Evolutionary conservation across 805 yeast species (phyloP).

Genomic region (Kluyveromyces dobzhanskii): DNA sequence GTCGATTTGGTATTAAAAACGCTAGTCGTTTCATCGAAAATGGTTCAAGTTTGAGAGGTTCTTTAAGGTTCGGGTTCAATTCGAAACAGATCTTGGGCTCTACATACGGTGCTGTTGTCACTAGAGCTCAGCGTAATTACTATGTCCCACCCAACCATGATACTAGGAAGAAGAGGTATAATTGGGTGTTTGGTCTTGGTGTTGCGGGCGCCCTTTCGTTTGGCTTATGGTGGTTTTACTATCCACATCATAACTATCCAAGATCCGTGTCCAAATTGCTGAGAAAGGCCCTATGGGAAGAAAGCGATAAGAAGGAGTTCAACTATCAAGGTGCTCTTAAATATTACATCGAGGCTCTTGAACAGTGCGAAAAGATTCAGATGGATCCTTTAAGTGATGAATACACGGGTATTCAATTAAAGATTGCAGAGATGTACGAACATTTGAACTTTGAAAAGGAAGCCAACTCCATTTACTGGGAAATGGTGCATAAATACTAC

Average conservation of each 20-base stretch:
- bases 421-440: slow-evolving; percentile 82
- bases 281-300: slow-evolving; percentile 77
- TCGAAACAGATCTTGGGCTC: too few species aligned
- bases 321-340: slow-evolving; percentile 56
- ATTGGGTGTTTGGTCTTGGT: slow-evolving; percentile 6
- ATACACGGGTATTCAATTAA: slow-evolving; percentile 84
- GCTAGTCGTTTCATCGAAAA: too few species aligned
- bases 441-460: slow-evolving; percentile 50
- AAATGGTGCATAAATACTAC: slow-evolving; percentile 51
- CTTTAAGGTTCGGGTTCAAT: too few species aligned
- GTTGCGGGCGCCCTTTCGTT: slow-evolving; percentile 20
- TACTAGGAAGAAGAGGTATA: slow-evolving; percentile 6
- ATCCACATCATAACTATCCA: slow-evolving; percentile 68
- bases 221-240: slow-evolving; percentile 35
- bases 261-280: slow-evolving; percentile 59
- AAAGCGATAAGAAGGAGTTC: slow-evolving; percentile 53
- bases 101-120: too few species aligned
- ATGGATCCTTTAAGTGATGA: slow-evolving; percentile 61
- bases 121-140: not conserved
- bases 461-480: slow-evolving; percentile 61
- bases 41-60: too few species aligned
- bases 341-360: slow-evolving; percentile 66
- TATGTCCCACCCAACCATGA: slow-evolving; percentile 1
- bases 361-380: slow-evolving; percentile 46
- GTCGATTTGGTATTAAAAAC: too few species aligned